Evolutionary conservation across 805 yeast species (phyloP).

Genomic region (Yarrowia sp.): DNA sequence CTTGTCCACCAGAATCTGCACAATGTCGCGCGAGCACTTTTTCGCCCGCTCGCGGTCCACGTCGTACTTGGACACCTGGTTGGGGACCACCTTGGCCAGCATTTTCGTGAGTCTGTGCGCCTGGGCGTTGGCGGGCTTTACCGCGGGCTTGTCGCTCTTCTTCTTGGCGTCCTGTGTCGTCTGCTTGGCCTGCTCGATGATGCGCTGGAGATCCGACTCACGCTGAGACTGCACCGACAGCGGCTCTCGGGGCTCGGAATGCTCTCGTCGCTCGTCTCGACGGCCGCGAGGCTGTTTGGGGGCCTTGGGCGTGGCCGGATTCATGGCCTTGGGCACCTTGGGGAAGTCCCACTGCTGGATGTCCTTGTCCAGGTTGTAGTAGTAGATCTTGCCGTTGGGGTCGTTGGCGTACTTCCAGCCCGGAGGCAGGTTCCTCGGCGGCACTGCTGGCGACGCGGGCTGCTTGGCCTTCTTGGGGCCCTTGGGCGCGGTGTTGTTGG

Average conservation of each 20-base stretch:
- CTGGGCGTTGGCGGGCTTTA: conserved; percentile 29
- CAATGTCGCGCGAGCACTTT: conserved; percentile 76
- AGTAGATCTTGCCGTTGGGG: conserved; percentile 12
- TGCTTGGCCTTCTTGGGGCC: conserved; percentile 31
- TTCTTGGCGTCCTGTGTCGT: background rate
- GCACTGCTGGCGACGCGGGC: background rate
- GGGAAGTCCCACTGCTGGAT: conserved; percentile 25
- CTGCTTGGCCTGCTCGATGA: conserved; percentile 47
- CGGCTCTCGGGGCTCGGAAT: conserved; percentile 29
- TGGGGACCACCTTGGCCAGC: conserved; percentile 78
- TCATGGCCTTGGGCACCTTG: background rate
- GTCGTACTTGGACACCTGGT: conserved; percentile 65
- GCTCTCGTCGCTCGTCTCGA: conserved; percentile 31
- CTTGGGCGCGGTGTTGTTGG: conserved; percentile 4
- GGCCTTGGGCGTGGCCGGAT: conserved; percentile 24
- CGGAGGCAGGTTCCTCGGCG: background rate
- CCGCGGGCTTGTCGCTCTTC: background rate
- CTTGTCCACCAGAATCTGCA: conserved; percentile 61
- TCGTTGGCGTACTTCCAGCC: conserved; percentile 15
- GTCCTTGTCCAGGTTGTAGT: conserved; percentile 4
- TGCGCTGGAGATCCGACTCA: conserved; percentile 38
- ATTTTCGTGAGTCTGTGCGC: conserved; percentile 33
- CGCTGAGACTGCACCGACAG: conserved; percentile 27
- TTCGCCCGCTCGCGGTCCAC: conserved; percentile 66
- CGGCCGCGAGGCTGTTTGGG: conserved; percentile 37